phyloP scores from a whole-genome alignment of 441 rosid species.

The California macrophylla region DNA sequence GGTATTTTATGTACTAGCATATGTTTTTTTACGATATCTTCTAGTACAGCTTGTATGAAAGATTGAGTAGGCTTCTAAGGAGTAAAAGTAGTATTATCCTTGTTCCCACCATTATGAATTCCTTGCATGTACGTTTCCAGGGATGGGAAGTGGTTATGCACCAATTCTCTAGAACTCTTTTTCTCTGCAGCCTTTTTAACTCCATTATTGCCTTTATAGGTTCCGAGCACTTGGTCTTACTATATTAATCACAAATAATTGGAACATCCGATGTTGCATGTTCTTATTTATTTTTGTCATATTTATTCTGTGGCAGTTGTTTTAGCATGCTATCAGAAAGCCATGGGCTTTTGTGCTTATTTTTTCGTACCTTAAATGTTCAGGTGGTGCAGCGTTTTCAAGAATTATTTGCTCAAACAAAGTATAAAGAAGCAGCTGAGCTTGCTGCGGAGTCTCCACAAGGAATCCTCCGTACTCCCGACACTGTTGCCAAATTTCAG shows the following conservation, averaged over 20 bases:
- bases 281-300: neutral
- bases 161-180: neutral
- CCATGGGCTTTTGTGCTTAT: neutral
- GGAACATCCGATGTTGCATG: neutral
- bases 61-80: neutral
- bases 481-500: conserved; percentile 97
- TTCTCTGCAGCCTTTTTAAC: neutral
- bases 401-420: conserved; percentile 95
- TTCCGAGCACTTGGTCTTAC: neutral
- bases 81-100: neutral
- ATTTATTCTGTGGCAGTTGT: neutral
- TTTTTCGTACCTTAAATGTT: conserved; percentile 18
- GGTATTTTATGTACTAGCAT: neutral
- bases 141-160: neutral
- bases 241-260: neutral
- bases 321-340: neutral
- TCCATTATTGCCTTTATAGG: neutral
- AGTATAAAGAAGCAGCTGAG: conserved; percentile 99
- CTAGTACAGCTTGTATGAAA: neutral
- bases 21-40: neutral
- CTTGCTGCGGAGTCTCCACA: conserved; percentile 99
- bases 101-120: neutral
- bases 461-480: conserved; percentile 97
- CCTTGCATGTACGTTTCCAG: neutral
- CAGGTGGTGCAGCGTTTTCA: conserved; percentile 99